phyloP scores from a whole-genome alignment of 2,329 filamentous ascomycete species.

The Periconia sp. region DNA sequence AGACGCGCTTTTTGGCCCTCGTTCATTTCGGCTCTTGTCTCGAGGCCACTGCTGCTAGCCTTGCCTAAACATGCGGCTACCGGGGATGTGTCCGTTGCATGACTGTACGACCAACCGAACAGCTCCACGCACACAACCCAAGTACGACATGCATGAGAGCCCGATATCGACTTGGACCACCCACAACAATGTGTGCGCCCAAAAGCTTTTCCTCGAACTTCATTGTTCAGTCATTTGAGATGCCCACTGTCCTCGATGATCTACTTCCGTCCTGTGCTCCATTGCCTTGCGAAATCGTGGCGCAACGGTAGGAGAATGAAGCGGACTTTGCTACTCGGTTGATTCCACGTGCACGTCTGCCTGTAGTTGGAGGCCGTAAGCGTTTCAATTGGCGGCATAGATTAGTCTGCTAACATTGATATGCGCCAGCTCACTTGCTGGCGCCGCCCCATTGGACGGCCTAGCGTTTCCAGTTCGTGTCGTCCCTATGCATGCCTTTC shows the following conservation, averaged over 20 bases:
- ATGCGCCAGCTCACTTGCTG: constrained; percentile 41
- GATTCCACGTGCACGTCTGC: constrained; percentile 30
- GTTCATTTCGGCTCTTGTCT: background rate
- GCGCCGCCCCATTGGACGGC: constrained; percentile 35
- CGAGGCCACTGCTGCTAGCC: constrained; percentile 1
- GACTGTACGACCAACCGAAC: constrained; percentile 36
- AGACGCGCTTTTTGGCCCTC: background rate
- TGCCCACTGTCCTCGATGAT: constrained; percentile 21
- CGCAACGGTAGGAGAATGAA: constrained; percentile 19
- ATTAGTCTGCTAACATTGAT: constrained; percentile 38
- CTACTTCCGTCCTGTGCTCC: constrained; percentile 12
- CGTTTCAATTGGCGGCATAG: constrained; percentile 39
- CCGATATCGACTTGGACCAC: constrained; percentile 26
- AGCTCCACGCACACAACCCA: constrained; percentile 38
- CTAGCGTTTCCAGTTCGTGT: constrained; percentile 34
- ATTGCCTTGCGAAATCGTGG: constrained; percentile 22
- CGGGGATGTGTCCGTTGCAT: constrained; percentile 17
- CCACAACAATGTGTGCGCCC: constrained; percentile 28
- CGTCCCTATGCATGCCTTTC: constrained; percentile 35
- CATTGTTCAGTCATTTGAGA: constrained; percentile 12
- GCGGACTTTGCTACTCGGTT: constrained; percentile 19
- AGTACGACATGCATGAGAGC: constrained; percentile 31
- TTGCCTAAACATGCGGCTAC: constrained; percentile 27
- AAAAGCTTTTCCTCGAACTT: constrained; percentile 21
- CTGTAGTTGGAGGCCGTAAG: constrained; percentile 29